Evolutionary conservation across 2,329 filamentous ascomycete genomes (phyloP).

Genomic region (Cladorrhinum sp.): DNA sequence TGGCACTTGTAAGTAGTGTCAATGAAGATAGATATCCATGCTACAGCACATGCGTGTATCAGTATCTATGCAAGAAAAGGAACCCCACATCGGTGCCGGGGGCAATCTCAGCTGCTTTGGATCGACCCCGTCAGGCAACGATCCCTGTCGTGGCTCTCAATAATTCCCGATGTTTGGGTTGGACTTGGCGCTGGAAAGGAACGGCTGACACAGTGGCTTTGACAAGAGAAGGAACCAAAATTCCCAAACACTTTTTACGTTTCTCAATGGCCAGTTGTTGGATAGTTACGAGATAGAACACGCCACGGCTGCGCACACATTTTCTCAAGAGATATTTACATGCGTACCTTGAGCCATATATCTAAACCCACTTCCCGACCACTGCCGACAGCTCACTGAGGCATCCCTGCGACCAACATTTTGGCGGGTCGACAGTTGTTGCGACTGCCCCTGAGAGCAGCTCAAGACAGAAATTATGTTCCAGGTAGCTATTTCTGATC

Average conservation of each 20-base stretch:
- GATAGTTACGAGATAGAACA: not conserved
- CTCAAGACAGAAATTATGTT: slow-evolving; percentile 28
- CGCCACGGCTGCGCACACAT: no score
- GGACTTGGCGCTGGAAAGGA: not conserved
- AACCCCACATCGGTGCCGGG: not conserved
- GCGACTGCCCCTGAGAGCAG: not conserved
- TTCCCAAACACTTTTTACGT: not conserved
- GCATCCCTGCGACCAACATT: not conserved
- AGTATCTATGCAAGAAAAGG: not conserved
- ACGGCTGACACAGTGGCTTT: slow-evolving; percentile 14
- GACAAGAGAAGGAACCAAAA: slow-evolving; percentile 1
- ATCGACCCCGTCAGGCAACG: not conserved
- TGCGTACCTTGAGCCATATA: no score
- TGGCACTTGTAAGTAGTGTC: no score
- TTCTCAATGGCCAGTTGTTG: not conserved
- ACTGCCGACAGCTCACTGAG: not conserved
- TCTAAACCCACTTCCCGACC: not conserved
- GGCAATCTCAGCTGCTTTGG: slow-evolving; percentile 1
- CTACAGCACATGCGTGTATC: no score
- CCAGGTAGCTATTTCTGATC: slow-evolving; percentile 25
- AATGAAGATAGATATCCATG: no score
- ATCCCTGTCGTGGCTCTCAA: slow-evolving; percentile 1
- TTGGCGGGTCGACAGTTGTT: not conserved
- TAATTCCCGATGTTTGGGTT: not conserved
- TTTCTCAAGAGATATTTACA: not conserved